A percentile compares a stretch with the other conserved stretches of the same genome.
Evolutionary conservation across 2,329 filamentous ascomycete species (phyloP).

Genomic region (Xylariaceae sp.): DNA sequence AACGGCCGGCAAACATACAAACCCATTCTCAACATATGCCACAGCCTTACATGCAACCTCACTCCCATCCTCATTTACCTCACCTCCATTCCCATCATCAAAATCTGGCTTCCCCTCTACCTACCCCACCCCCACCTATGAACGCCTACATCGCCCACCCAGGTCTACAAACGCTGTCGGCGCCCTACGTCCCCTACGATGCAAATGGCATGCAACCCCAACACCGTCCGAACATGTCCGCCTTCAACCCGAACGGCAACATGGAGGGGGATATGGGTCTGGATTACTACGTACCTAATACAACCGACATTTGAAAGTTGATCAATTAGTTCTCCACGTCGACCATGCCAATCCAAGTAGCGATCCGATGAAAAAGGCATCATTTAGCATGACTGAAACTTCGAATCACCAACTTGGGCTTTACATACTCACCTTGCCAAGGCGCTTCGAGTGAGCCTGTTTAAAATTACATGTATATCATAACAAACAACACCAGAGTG

Average conservation of each 20-base stretch:
- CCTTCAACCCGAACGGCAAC: conserved; percentile 7
- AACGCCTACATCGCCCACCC: conserved; percentile 11
- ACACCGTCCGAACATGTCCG: conserved; percentile 4
- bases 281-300: conserved; percentile 17
- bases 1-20: conserved; percentile 10
- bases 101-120: conserved; percentile 8
- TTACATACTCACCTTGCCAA: too few species aligned
- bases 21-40: conserved; percentile 13
- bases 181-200: conserved; percentile 12
- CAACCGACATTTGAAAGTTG: conserved; percentile 11
- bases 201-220: conserved; percentile 3
- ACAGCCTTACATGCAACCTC: conserved; percentile 13
- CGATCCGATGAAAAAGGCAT: too few species aligned
- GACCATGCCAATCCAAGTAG: too few species aligned
- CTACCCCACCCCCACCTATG: conserved; percentile 13
- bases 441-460: too few species aligned
- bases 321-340: background rate
- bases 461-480: too few species aligned
- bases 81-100: conserved; percentile 15
- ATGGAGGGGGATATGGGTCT: conserved; percentile 11
- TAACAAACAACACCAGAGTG: too few species aligned
- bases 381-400: background rate
- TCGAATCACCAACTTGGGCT: too few species aligned
- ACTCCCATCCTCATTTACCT: conserved; percentile 8
- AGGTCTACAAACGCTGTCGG: conserved; percentile 6